These are phyloP conservation scores for Moringa oleifera DNA, from an alignment of 345 rosid genomes.

Conservation along the genomic window DNA sequence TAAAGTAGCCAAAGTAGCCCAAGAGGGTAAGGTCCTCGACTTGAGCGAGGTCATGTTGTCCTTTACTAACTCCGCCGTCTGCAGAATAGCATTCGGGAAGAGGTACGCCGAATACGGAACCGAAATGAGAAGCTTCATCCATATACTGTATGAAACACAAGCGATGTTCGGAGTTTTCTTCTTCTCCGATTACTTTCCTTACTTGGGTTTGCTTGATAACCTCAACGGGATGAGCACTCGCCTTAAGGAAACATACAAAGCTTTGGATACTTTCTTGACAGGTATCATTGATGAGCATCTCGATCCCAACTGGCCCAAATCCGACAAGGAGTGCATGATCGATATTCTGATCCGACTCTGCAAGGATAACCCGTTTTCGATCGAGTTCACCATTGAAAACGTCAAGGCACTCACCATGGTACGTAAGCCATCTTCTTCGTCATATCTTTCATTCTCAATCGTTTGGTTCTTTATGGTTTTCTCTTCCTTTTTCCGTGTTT, in stretches of 20 bases:
- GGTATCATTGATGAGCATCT: constrained; percentile 31
- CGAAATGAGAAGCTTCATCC: constrained; percentile 29
- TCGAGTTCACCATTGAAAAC: constrained; percentile 25
- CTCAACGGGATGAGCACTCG: constrained; percentile 25
- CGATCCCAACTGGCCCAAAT: constrained; percentile 29
- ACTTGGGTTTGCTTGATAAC: constrained; percentile 31
- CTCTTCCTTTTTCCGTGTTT: too few relatives aligned
- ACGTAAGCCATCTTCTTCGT: too few relatives aligned
- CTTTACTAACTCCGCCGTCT: constrained; percentile 25
- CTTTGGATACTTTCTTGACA: constrained; percentile 29
- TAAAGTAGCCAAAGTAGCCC: constrained; percentile 18
- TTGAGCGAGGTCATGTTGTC: constrained; percentile 26
- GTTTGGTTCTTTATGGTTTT: too few relatives aligned
- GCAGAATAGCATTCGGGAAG: constrained; percentile 31
- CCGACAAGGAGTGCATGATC: constrained; percentile 28
- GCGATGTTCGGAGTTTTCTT: constrained; percentile 27
- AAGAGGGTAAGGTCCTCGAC: constrained; percentile 8
- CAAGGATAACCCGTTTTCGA: constrained; percentile 25
- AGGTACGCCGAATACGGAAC: constrained; percentile 32
- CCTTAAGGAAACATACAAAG: constrained; percentile 23
- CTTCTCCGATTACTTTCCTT: constrained; percentile 35
- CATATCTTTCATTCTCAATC: too few relatives aligned
- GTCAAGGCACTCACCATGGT: constrained; percentile 34
- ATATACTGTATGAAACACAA: constrained; percentile 26
- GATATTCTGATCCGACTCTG: constrained; percentile 24